Conservation (phyloP, 345 rosid species). For the Pelargonium nanum region DNA sequence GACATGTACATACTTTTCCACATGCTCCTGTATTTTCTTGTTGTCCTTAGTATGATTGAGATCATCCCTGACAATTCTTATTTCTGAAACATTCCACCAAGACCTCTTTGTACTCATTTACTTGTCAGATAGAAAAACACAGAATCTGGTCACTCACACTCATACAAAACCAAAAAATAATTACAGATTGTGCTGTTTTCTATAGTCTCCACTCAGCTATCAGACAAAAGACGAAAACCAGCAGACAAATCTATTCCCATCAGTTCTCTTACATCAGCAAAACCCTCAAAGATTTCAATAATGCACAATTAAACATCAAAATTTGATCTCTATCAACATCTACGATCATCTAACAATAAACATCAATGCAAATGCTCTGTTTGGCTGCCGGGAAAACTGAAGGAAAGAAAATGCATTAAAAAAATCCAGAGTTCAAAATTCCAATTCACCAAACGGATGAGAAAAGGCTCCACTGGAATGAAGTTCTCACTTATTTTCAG, state of each 20-base stretch:
- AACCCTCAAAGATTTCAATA: not conserved
- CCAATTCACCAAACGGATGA: not conserved
- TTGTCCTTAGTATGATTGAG: not conserved
- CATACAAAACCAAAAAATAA: not conserved
- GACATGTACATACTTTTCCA: not conserved
- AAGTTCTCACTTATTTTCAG: not conserved
- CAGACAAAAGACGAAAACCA: conserved; percentile 8
- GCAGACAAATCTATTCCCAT: not conserved
- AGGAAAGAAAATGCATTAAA: too few species aligned
- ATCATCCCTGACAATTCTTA: not conserved
- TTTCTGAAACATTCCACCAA: conserved; percentile 5
- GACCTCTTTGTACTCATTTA: conserved; percentile 8
- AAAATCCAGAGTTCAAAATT: not conserved
- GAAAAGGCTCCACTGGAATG: not conserved
- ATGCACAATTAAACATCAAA: not conserved
- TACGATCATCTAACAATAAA: not conserved
- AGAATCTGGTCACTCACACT: conserved; percentile 6
- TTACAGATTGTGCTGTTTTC: not conserved
- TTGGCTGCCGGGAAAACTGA: not conserved
- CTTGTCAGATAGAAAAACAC: conserved; percentile 15
- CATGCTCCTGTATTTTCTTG: not conserved
- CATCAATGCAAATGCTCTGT: not conserved
- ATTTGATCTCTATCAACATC: not conserved
- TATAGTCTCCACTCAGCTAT: not conserved
- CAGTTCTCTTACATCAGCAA: not conserved